Conservation (phyloP, 345 rosid species). For the Crucihimalaya himalaica region DNA sequence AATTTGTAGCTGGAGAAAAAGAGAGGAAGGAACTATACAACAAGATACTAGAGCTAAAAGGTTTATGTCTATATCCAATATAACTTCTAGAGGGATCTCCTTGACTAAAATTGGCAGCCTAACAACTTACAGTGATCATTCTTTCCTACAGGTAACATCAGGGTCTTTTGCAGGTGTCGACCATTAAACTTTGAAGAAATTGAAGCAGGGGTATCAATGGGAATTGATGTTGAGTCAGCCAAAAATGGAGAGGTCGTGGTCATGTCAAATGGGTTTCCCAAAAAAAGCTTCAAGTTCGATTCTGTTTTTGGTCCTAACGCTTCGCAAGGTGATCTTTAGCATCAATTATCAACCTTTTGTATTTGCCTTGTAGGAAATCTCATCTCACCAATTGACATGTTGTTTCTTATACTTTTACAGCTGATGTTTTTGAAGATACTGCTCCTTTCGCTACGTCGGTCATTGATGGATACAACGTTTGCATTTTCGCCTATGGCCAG, state of each 20-base stretch:
- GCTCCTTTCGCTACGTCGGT: constrained; percentile 88
- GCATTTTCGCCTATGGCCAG: constrained; percentile 96
- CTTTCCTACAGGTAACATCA: constrained; percentile 78
- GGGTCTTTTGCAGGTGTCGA: constrained; percentile 95
- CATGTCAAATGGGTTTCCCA: constrained; percentile 76
- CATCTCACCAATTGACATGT: neutral
- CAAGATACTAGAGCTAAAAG: constrained; percentile 90
- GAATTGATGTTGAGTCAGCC: constrained; percentile 77
- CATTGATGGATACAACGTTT: constrained; percentile 94
- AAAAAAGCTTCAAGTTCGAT: constrained; percentile 81
- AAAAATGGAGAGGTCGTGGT: constrained; percentile 83
- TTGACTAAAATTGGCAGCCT: constrained; percentile 19
- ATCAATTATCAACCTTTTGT: constrained; percentile 9
- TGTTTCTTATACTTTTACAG: constrained; percentile 43
- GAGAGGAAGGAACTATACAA: constrained; percentile 87
- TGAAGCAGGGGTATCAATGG: constrained; percentile 59
- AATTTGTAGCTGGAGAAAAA: constrained; percentile 64
- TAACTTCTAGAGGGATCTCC: constrained; percentile 5
- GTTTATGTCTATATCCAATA: constrained; percentile 43
- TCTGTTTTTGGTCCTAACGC: constrained; percentile 89
- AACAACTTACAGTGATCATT: constrained; percentile 22
- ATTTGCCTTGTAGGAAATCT: neutral
- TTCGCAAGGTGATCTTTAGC: constrained; percentile 67
- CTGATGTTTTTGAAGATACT: constrained; percentile 85
- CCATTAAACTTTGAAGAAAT: constrained; percentile 75